These are phyloP conservation scores for Gynostemma pentaphyllum DNA, from an alignment of 306 rosid genomes.

Conservation along the genomic window DNA sequence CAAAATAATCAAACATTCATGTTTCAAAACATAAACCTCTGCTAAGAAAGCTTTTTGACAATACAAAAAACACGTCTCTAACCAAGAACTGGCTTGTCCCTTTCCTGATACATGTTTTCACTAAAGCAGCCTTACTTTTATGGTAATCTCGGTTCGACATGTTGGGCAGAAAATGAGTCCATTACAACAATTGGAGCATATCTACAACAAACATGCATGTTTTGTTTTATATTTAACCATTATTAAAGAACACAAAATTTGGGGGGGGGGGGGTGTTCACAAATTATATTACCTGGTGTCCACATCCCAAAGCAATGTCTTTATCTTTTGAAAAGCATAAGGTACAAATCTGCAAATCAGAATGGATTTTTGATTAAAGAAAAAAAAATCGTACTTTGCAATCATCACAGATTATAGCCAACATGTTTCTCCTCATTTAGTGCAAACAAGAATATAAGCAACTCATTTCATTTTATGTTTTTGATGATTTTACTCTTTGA, in stretches of 20 bases:
- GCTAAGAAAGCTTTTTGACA: neutral
- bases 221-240: neutral
- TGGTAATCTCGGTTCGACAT: neutral
- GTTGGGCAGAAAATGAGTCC: slow-evolving; percentile 3
- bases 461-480: too few relatives aligned
- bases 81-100: neutral
- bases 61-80: neutral
- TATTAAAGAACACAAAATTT: neutral
- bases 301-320: slow-evolving; percentile 7
- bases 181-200: slow-evolving; percentile 4
- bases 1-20: neutral
- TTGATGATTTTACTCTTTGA: neutral
- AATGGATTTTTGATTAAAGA: neutral
- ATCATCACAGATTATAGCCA: neutral
- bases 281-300: slow-evolving; percentile 11
- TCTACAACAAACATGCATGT: neutral
- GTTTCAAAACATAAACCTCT: neutral
- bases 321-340: neutral
- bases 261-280: too few relatives aligned
- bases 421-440: too few relatives aligned
- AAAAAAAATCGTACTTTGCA: neutral
- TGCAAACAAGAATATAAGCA: too few relatives aligned
- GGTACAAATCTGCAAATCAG: slow-evolving; percentile 9
- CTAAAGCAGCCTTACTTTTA: neutral
- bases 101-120: neutral